These are phyloP conservation scores for Hymenoscyphus infarciens DNA, from an alignment of 2,329 filamentous ascomycete genomes.

Conservation along the genomic window DNA sequence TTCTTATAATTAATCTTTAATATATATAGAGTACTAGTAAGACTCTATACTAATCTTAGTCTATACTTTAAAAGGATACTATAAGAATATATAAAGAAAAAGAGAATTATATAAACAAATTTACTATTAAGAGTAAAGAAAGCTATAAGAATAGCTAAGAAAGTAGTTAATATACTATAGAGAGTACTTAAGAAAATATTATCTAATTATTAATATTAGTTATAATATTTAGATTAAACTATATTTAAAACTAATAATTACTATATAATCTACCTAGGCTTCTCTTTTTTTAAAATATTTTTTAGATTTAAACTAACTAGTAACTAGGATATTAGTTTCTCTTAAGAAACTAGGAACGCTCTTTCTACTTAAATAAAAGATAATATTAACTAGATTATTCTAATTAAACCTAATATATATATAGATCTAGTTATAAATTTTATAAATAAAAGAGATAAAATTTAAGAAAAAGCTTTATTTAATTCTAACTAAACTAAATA, in stretches of 20 bases:
- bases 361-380: too few species aligned
- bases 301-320: not conserved
- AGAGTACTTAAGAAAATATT: not conserved
- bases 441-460: too few species aligned
- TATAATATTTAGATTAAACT: too few species aligned
- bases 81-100: not conserved
- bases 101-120: not conserved
- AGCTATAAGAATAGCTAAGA: not conserved
- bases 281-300: not conserved
- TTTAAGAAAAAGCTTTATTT: too few species aligned
- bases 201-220: too few species aligned
- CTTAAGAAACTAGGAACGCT: too few species aligned
- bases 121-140: not conserved
- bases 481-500: too few species aligned
- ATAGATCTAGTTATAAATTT: too few species aligned
- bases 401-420: too few species aligned
- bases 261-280: not conserved
- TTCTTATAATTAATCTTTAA: not conserved
- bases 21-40: not conserved
- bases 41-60: not conserved
- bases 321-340: too few species aligned
- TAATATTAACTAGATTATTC: too few species aligned
- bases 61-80: not conserved
- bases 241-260: not conserved
- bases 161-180: not conserved